phyloP scores from a whole-genome alignment of 768 basidiomycete species.

The Mycena maculata region DNA sequence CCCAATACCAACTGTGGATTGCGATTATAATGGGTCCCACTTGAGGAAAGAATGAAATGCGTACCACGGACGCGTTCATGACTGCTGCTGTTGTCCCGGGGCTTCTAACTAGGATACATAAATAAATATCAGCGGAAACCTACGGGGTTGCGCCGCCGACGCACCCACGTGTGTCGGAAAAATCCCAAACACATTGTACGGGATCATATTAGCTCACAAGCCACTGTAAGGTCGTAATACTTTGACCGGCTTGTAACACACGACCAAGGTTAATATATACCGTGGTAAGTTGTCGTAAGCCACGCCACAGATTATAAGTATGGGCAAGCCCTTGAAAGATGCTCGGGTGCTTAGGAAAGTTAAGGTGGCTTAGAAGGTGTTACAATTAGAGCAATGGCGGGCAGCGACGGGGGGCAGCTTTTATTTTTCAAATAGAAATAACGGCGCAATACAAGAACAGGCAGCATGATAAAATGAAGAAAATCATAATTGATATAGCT shows the following conservation, averaged over 20 bases:
- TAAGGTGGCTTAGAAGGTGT: neutral
- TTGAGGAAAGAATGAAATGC: neutral
- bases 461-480: neutral
- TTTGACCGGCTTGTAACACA: neutral
- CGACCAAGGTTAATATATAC: neutral
- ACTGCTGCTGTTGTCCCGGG: neutral
- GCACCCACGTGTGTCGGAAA: constrained; percentile 16
- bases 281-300: constrained; percentile 1
- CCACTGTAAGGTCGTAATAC: neutral
- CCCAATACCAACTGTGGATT: neutral
- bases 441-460: neutral
- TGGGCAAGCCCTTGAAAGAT: neutral
- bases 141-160: neutral
- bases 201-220: neutral
- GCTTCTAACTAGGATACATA: neutral
- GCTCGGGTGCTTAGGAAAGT: neutral
- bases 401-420: too few species aligned
- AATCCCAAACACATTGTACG: constrained; percentile 3
- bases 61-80: neutral
- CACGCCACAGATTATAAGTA: neutral
- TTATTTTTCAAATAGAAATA: neutral
- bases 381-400: neutral
- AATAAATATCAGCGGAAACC: neutral
- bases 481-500: constrained; percentile 1
- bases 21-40: neutral